A percentile compares a stretch with the other conserved stretches of the same genome.
Evolutionary conservation across 805 yeast species (phyloP).

Genomic region (Tetrapisispora iriomotensis): DNA sequence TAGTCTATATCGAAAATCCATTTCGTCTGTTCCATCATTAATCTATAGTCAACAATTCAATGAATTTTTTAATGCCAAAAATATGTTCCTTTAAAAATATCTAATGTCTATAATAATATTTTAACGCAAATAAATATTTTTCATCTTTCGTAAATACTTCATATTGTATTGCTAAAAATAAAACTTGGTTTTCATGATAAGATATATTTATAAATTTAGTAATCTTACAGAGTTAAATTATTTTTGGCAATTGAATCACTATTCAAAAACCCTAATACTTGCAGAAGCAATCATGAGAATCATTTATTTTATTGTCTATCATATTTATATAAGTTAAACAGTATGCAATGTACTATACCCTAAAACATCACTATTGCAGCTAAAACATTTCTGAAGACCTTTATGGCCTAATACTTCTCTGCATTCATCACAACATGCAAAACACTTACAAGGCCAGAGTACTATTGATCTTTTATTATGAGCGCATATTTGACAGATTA

Average conservation of each 20-base stretch:
- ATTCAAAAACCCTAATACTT: too few species aligned
- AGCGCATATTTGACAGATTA: conserved; percentile 75
- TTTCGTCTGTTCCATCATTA: conserved; percentile 96
- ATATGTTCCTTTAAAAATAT: too few species aligned
- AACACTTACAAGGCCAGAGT: conserved; percentile 89
- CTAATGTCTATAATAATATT: neutral
- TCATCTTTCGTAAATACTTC: too few species aligned
- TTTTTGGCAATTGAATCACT: too few species aligned
- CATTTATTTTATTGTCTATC: too few species aligned
- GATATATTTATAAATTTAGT: too few species aligned
- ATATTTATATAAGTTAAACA: too few species aligned
- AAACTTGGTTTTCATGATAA: too few species aligned
- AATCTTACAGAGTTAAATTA: too few species aligned
- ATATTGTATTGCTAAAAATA: too few species aligned
- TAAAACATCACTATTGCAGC: conserved; percentile 68
- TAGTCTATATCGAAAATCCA: conserved; percentile 94
- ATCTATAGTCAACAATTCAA: neutral
- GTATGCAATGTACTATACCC: conserved; percentile 34
- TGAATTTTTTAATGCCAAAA: conserved; percentile 2
- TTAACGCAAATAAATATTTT: too few species aligned
- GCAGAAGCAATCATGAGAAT: too few species aligned
- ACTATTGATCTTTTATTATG: conserved; percentile 62
- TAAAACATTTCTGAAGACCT: conserved; percentile 70
- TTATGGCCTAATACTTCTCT: conserved; percentile 61
- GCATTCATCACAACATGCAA: conserved; percentile 80